phyloP scores from a whole-genome alignment of 345 rosid genomes.

The Eucalyptus curtisii region DNA sequence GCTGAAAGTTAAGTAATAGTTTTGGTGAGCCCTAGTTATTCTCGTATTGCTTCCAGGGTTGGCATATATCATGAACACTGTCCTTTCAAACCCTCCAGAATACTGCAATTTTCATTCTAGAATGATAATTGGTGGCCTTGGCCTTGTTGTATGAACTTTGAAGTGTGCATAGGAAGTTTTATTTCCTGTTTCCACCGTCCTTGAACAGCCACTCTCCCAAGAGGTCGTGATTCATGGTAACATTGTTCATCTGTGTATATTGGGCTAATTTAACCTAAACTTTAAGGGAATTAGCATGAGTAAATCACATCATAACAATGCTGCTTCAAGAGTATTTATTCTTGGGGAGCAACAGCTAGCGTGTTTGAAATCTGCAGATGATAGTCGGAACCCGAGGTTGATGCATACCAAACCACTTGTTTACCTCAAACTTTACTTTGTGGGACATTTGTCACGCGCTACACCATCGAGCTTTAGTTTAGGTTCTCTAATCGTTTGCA shows the following conservation, averaged over 20 bases:
- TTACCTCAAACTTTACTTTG: neutral
- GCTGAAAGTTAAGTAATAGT: conserved; percentile 48
- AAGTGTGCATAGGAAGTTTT: neutral
- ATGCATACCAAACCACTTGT: neutral
- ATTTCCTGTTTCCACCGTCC: neutral
- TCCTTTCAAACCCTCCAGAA: neutral
- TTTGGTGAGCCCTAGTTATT: conserved; percentile 1
- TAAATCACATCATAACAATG: too few relatives aligned
- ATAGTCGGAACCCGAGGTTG: neutral
- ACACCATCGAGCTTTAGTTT: neutral
- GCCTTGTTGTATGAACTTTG: neutral
- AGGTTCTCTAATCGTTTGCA: neutral
- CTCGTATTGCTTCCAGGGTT: neutral
- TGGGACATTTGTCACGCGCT: neutral
- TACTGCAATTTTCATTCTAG: neutral
- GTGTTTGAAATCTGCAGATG: neutral
- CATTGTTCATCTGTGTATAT: too few relatives aligned
- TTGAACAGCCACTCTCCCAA: neutral
- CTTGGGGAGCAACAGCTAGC: neutral
- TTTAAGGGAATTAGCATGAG: too few relatives aligned
- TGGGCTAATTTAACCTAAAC: too few relatives aligned
- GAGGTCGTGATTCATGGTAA: neutral
- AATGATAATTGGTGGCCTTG: neutral
- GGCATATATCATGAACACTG: neutral
- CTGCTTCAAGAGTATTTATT: too few relatives aligned